Evolutionary conservation across 1,139 yeast species (phyloP).

Genomic region (Yamadazyma membranifaciens): DNA sequence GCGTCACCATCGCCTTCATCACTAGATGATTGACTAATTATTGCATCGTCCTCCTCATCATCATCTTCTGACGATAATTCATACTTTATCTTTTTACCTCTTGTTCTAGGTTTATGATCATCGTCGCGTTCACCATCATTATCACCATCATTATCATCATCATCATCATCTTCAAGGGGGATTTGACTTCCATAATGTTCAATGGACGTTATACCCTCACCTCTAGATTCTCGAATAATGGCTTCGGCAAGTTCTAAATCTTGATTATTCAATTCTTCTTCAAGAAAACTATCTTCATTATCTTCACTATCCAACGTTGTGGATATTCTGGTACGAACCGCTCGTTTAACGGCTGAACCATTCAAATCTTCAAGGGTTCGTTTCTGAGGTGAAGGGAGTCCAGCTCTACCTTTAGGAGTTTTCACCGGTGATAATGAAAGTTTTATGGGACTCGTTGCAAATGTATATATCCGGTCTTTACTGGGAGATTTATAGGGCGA

Average conservation of each 20-base stretch:
- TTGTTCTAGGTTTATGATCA: conserved; percentile 4
- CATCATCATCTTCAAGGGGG: conserved; percentile 23
- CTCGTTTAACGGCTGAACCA: conserved; percentile 50
- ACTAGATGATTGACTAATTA: not conserved
- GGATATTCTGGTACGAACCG: conserved; percentile 33
- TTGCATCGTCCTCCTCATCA: conserved; percentile 7
- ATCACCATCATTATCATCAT: conserved; percentile 4
- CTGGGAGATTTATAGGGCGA: conserved; percentile 16
- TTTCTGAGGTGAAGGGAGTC: conserved; percentile 44
- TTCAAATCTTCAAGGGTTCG: conserved; percentile 42
- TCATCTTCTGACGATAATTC: conserved; percentile 4
- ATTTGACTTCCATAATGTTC: conserved; percentile 28
- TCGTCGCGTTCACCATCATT: conserved; percentile 1
- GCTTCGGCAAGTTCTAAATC: conserved; percentile 50
- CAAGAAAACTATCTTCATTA: conserved; percentile 32
- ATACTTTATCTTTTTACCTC: conserved; percentile 1
- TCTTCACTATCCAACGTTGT: conserved; percentile 37
- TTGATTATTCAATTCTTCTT: conserved; percentile 26
- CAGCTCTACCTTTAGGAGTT: conserved; percentile 47
- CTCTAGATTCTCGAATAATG: conserved; percentile 28
- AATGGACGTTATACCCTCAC: conserved; percentile 11
- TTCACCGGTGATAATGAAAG: conserved; percentile 25
- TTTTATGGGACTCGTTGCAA: conserved; percentile 3
- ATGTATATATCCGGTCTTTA: conserved; percentile 20
- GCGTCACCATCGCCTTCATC: not conserved